Evolutionary conservation across 345 rosid species (phyloP).

Genomic region (Citrus australasica): DNA sequence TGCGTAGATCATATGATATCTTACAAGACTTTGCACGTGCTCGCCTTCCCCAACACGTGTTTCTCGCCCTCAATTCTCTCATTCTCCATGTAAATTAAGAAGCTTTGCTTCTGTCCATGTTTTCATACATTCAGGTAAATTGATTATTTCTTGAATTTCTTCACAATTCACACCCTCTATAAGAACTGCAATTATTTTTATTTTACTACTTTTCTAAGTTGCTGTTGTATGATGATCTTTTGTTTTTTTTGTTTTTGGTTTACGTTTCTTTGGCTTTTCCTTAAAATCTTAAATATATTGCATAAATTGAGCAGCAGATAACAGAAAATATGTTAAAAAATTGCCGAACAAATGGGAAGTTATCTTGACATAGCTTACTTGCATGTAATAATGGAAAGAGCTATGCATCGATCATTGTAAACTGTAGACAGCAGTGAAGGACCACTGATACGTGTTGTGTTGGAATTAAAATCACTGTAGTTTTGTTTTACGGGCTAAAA

Average conservation of each 20-base stretch:
- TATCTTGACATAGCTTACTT: too few species aligned
- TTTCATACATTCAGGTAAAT: background rate
- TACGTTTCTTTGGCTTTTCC: background rate
- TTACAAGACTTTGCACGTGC: constrained; percentile 67
- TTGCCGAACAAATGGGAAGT: too few species aligned
- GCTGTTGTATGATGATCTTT: too few species aligned
- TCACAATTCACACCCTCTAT: background rate
- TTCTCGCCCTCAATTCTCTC: constrained; percentile 36
- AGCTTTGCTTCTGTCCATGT: background rate
- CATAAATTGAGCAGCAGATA: background rate
- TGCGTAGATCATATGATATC: background rate
- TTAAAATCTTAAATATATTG: background rate
- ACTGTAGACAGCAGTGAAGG: background rate
- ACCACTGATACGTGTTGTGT: background rate
- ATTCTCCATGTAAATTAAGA: background rate
- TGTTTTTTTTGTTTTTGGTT: background rate
- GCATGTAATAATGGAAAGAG: too few species aligned
- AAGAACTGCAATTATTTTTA: background rate
- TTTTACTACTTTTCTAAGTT: too few species aligned
- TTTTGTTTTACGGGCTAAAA: background rate
- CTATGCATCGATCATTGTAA: background rate
- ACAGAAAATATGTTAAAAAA: too few species aligned
- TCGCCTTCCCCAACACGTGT: constrained; percentile 93
- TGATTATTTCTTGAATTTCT: background rate
- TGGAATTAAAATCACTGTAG: background rate